These are phyloP conservation scores for Sphaerulina vaccinii DNA, from an alignment of 2,329 filamentous ascomycete genomes.

Conservation along the genomic window DNA sequence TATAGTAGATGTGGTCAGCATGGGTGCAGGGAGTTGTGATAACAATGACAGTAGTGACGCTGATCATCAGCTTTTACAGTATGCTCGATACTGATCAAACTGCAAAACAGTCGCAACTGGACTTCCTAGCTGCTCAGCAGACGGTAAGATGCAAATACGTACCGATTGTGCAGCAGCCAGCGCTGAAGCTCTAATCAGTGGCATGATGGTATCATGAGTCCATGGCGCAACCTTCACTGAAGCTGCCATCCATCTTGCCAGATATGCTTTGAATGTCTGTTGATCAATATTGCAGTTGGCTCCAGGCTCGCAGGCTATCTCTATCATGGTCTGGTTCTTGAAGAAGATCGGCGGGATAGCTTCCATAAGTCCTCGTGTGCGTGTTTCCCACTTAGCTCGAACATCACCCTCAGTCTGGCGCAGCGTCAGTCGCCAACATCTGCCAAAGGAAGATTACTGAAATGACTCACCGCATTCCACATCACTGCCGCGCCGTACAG, in stretches of 20 bases:
- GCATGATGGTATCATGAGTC: slow-evolving; percentile 52
- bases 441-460: no score
- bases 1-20: slow-evolving; percentile 32
- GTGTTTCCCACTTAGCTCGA: slow-evolving; percentile 25
- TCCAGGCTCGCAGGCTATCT: slow-evolving; percentile 46
- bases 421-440: no score
- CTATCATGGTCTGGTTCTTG: slow-evolving; percentile 43
- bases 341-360: slow-evolving; percentile 42
- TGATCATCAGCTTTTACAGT: no score
- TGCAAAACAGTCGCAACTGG: no score
- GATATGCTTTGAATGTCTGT: slow-evolving; percentile 48
- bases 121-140: no score
- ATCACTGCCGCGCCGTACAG: slow-evolving; percentile 48
- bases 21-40: no score
- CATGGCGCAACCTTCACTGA: slow-evolving; percentile 60
- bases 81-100: no score
- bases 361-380: slow-evolving; percentile 28
- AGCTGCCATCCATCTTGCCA: slow-evolving; percentile 54
- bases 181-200: slow-evolving; percentile 54
- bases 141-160: no score
- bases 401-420: slow-evolving; percentile 28
- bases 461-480: slow-evolving; percentile 49
- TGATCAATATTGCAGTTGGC: slow-evolving; percentile 48
- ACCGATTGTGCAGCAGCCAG: slow-evolving; percentile 51
- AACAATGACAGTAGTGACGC: no score